Conservation (phyloP, 2,329 filamentous ascomycete genomes). For the Microdochium bolleyi region DNA sequence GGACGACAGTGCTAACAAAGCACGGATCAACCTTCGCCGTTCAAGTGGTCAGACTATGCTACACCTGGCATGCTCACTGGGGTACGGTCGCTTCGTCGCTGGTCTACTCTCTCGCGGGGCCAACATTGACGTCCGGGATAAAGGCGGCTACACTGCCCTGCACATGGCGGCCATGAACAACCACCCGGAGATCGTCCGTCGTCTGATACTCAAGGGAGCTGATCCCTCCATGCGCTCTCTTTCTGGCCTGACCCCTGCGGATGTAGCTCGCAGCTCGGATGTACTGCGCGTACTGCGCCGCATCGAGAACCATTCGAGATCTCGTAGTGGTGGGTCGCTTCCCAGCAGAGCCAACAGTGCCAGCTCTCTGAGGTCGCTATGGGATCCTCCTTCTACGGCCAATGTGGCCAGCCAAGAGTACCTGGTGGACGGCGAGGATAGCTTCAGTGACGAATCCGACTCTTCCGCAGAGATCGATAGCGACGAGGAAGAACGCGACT, state of each 20-base stretch:
- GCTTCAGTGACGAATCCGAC: slow-evolving; percentile 24
- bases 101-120: slow-evolving; percentile 72
- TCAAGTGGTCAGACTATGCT: slow-evolving; percentile 73
- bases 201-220: slow-evolving; percentile 65
- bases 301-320: slow-evolving; percentile 54
- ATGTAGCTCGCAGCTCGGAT: slow-evolving; percentile 59
- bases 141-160: slow-evolving; percentile 73
- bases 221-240: slow-evolving; percentile 63
- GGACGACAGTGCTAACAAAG: slow-evolving; percentile 61
- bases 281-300: slow-evolving; percentile 57
- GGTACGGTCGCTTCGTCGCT: slow-evolving; percentile 67
- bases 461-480: slow-evolving; percentile 27
- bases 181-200: slow-evolving; percentile 67
- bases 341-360: slow-evolving; percentile 59
- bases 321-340: slow-evolving; percentile 55
- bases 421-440: slow-evolving; percentile 31
- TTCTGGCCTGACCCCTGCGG: slow-evolving; percentile 61
- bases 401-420: slow-evolving; percentile 22
- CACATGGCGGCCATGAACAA: slow-evolving; percentile 74
- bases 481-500: slow-evolving; percentile 30
- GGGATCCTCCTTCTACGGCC: slow-evolving; percentile 43
- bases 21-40: slow-evolving; percentile 57
- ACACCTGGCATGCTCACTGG: slow-evolving; percentile 69
- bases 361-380: slow-evolving; percentile 58
- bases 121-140: slow-evolving; percentile 66